Base-by-base conservation (phyloP, 805 yeast genomes). In the Yarrowia hollandica region DNA sequence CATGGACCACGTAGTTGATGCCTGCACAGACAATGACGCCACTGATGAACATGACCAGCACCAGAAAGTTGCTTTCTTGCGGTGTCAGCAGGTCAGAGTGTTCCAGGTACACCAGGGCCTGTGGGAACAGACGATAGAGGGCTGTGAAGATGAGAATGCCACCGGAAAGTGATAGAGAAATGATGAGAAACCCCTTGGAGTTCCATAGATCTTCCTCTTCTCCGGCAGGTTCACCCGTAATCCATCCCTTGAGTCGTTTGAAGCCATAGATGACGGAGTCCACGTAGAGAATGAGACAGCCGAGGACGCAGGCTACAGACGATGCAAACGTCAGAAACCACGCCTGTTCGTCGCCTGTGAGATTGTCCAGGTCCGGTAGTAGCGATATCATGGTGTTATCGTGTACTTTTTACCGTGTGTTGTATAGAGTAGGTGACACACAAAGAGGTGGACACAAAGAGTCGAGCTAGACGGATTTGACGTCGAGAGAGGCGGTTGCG, bases 111-210 rank as follows among this genome's bases (percentile, higher is more conserved):
- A 68, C 66, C 35, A 71, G 65, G 0, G 88, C 80, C 62, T 82
- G 84, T 0, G 97, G 97, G n/a, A 91, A 72, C 54, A 92, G 75
- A 62, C 84, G 80, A 73, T 82, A 86, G 52, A 92, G 72, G 0
- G 96, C 81, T 0, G 97, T 90, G 66, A 90, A 82, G 1, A 72
- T 60, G 70, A 92, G 77, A 22, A 96, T 88, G 0, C 99, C 98
- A 0, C 92, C 77, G 63, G 91, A 83, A 52, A 91, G 72, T 0
- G 94, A 81, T 25, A 92, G 77, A 1, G 96, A 86, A 30, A 83
- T 83, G 35, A 88, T 83, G 62, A 92, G 77, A 68, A 91, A 84
- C 12, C 73, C 71, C 33, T 85, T 81, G 44, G 58, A 52, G 44
- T 52, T 37, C 58, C 58, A 35, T 26, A 52, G 35, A 12, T 52